Evolutionary conservation across 176 grass and related monocot genomes (phyloP).

Genomic region (Themeda triandra): DNA sequence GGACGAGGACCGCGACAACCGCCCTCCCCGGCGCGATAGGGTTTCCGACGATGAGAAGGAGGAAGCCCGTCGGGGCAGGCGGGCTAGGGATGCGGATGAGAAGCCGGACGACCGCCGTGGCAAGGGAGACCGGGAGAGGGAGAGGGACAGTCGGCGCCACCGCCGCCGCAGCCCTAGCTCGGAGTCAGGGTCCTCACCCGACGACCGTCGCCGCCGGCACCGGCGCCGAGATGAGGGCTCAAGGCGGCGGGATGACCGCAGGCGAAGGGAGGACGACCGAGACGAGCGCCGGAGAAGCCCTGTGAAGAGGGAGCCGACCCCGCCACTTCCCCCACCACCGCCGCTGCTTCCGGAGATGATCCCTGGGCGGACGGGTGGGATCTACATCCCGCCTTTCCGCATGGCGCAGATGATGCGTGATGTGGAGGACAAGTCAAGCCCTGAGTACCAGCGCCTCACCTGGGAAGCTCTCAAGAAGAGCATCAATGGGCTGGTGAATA

Average conservation of each 20-base stretch:
- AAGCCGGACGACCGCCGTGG: constrained; percentile 9
- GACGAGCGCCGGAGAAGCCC: constrained; percentile 29
- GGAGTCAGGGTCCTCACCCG: constrained; percentile 23
- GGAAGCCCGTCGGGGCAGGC: not conserved
- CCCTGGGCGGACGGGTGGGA: constrained; percentile 69
- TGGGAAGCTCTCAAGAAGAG: constrained; percentile 97
- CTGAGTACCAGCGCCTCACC: constrained; percentile 76
- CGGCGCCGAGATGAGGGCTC: constrained; percentile 17
- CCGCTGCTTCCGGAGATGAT: constrained; percentile 54
- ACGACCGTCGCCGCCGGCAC: not conserved
- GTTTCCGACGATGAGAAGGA: constrained; percentile 30
- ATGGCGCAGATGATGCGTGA: constrained; percentile 98
- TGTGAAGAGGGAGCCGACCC: constrained; percentile 32
- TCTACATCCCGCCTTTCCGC: constrained; percentile 86
- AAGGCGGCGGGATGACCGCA: constrained; percentile 12
- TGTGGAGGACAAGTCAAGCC: constrained; percentile 77
- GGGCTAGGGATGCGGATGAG: constrained; percentile 22
- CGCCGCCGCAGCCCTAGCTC: constrained; percentile 28
- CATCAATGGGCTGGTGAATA: constrained; percentile 92
- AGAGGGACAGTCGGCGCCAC: not conserved
- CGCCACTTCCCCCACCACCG: constrained; percentile 44
- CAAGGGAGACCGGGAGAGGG: constrained; percentile 20
- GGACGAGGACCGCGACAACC: not conserved
- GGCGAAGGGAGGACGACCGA: not conserved
- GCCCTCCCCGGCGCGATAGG: not conserved